Conservation (phyloP, 2,329 filamentous ascomycete species). For the Calcarisporium arbuscula region DNA sequence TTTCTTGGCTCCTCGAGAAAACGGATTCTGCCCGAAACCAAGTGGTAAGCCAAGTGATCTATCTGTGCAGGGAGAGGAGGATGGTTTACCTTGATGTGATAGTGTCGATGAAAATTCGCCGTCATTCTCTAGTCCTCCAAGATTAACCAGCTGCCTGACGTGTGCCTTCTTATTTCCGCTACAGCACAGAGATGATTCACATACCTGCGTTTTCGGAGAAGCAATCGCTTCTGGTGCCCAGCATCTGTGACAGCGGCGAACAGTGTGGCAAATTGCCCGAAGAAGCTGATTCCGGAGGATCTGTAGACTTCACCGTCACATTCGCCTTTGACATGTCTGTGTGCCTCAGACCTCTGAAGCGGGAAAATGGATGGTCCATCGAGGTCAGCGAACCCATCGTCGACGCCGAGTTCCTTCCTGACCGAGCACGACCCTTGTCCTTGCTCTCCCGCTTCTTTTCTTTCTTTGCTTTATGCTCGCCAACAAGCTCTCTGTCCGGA, state of each 20-base stretch:
- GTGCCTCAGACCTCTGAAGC: slow-evolving; percentile 32
- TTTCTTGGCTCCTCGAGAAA: too few species aligned
- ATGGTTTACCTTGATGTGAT: too few species aligned
- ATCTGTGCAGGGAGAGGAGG: too few species aligned
- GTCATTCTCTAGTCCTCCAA: too few species aligned
- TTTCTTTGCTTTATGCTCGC: slow-evolving; percentile 45
- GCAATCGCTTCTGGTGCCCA: slow-evolving; percentile 16
- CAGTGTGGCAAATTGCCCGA: slow-evolving; percentile 19
- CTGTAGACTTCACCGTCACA: slow-evolving; percentile 11
- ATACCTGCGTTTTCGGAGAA: slow-evolving; percentile 15
- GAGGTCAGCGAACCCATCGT: slow-evolving; percentile 38
- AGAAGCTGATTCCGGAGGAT: slow-evolving; percentile 17
- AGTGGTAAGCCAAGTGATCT: too few species aligned
- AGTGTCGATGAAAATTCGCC: too few species aligned
- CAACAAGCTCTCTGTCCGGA: slow-evolving; percentile 44
- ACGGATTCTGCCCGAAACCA: too few species aligned
- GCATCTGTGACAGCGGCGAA: slow-evolving; percentile 18
- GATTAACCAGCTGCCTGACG: too few species aligned
- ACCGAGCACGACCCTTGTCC: slow-evolving; percentile 15
- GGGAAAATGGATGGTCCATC: slow-evolving; percentile 31
- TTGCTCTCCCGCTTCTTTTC: slow-evolving; percentile 21
- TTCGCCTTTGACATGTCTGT: slow-evolving; percentile 14
- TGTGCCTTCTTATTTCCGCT: too few species aligned
- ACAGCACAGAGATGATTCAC: not conserved
- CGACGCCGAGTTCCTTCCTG: slow-evolving; percentile 30